Base-by-base conservation (phyloP, 129 eudicot genomes). In the Flaveria robusta region DNA sequence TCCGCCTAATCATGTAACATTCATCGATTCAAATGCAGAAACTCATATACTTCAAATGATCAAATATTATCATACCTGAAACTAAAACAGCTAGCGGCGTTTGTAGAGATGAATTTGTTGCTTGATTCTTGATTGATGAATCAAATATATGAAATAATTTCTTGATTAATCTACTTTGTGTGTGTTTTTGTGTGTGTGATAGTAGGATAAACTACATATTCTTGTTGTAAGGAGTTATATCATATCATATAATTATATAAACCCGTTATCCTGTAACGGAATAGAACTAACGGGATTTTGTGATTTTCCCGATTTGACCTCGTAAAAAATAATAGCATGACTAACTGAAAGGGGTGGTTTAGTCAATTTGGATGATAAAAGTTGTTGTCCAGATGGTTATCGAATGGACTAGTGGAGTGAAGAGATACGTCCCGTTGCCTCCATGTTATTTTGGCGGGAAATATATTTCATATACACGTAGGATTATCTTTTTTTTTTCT, bases 391-490 rank as follows among this genome's bases (percentile, higher is more conserved):
- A 29, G 79, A 31, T 66, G 41, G 83, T 50, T 79, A 71, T 71
- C 72, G 19, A 52, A 50, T 62, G 67, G 70, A 70, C 77, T 64
- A 71, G 62, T 54, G 8, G 2, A 13, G 46, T 19, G 64, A 59
- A 27, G 52, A 43, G n/a, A 49, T 22, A 5, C 16, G 46, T 69
- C 29, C 62, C 12, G 82, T 56, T 31, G 29, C 55, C 37, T 19
- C 31, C 20, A 42, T 64, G 70, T 54, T 60, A 74, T 74, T 80
- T 80, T 80, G 79, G 84, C 79, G 84, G 84, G 84, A 80, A 74
- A 68, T 11, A 34, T 31, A 42, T 67, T 23, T 47, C 42, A 76
- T 16, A 10, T 50, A 49, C 65, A 66, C 52, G 39, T 22, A 50
- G 65, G 65, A 58, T 58, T 22, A 58, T 22, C 13, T 22, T 15